Conservation (phyloP, 495 filamentous ascomycete genomes). For the Aspergillus incahuasiensis region DNA sequence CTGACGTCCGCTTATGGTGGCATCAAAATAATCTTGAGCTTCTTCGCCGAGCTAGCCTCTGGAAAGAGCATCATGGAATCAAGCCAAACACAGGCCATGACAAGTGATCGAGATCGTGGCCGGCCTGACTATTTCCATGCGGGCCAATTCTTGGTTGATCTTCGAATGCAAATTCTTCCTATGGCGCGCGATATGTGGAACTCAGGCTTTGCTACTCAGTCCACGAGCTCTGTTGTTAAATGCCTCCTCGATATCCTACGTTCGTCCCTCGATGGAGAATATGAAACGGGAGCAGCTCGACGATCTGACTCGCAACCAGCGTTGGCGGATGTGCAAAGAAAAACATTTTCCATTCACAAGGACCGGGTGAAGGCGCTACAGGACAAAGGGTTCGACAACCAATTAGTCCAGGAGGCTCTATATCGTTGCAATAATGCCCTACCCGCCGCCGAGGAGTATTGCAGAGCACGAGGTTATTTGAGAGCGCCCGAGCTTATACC, state of each 20-base stretch:
- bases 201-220: constrained; percentile 61
- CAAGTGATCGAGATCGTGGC: constrained; percentile 51
- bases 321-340: constrained; percentile 30
- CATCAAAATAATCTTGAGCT: constrained; percentile 77
- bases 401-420: constrained; percentile 70
- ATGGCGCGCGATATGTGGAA: constrained; percentile 80
- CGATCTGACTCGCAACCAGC: constrained; percentile 50
- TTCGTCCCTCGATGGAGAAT: constrained; percentile 69
- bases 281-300: constrained; percentile 62
- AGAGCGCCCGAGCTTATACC: constrained; percentile 49
- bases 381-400: constrained; percentile 47
- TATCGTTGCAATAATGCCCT: constrained; percentile 72
- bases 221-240: constrained; percentile 67
- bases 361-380: constrained; percentile 41
- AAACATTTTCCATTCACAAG: constrained; percentile 44
- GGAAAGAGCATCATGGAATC: constrained; percentile 77
- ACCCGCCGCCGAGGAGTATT: constrained; percentile 66
- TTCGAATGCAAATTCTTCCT: constrained; percentile 78
- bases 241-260: constrained; percentile 80
- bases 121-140: constrained; percentile 64
- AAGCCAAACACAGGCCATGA: constrained; percentile 57
- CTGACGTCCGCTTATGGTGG: constrained; percentile 58
- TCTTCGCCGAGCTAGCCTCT: constrained; percentile 71
- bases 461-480: constrained; percentile 49
- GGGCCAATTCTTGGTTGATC: constrained; percentile 79